Evolutionary conservation across 495 filamentous ascomycete species (phyloP).

Genomic region (Podospora sp.): DNA sequence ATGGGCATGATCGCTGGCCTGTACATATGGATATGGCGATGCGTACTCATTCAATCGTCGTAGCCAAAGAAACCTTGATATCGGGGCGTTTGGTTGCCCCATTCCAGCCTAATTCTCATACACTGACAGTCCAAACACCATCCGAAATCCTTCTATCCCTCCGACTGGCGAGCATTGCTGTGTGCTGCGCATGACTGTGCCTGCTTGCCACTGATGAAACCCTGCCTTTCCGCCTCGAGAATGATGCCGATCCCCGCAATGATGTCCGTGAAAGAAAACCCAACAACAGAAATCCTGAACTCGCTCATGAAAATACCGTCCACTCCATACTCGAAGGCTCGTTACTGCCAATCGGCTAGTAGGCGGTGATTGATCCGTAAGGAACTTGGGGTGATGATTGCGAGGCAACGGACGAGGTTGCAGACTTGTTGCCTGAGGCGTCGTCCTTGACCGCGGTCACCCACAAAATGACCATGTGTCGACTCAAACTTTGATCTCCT

Average conservation of each 20-base stretch:
- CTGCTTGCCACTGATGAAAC: background rate
- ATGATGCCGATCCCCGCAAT: slow-evolving; percentile 21
- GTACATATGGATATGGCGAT: background rate
- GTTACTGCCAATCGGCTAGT: background rate
- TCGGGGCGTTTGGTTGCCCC: background rate
- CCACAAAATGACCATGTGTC: background rate
- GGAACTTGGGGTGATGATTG: background rate
- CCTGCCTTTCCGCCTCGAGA: slow-evolving; percentile 12
- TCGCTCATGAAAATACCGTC: slow-evolving; percentile 9
- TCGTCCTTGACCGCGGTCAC: background rate
- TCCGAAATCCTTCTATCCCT: background rate
- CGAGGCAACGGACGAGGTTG: background rate
- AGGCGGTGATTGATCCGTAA: background rate
- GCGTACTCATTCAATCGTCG: slow-evolving; percentile 10
- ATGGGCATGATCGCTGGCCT: background rate
- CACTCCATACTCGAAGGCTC: slow-evolving; percentile 4
- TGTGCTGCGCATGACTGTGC: background rate
- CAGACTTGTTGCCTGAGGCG: background rate
- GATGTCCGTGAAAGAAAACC: slow-evolving; percentile 15
- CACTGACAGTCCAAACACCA: background rate
- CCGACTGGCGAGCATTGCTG: background rate
- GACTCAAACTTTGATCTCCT: slow-evolving; percentile 33
- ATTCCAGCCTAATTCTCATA: slow-evolving; percentile 10
- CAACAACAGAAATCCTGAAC: slow-evolving; percentile 17
- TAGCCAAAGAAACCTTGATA: slow-evolving; percentile 10